These are phyloP conservation scores for Gossypium sturtianum DNA, from an alignment of 345 rosid genomes.

Conservation along the genomic window DNA sequence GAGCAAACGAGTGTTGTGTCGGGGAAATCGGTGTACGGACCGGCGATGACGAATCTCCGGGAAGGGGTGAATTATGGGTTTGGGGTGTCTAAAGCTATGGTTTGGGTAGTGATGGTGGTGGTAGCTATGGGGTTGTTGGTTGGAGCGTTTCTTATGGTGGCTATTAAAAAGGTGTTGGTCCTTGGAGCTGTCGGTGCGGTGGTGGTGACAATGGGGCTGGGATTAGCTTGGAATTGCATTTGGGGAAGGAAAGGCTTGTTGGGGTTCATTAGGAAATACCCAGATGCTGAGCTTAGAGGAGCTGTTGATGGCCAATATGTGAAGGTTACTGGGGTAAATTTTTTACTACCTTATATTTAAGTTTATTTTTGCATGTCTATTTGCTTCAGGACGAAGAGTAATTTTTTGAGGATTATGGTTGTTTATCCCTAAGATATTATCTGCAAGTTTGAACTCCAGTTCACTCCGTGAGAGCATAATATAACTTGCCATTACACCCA, in stretches of 20 bases:
- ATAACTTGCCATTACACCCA: too few relatives aligned
- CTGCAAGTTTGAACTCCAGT: too few relatives aligned
- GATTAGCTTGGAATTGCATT: slow-evolving; percentile 59
- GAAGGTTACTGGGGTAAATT: slow-evolving; percentile 84
- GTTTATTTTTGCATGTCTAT: background rate
- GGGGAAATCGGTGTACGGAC: slow-evolving; percentile 58
- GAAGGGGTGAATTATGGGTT: slow-evolving; percentile 66
- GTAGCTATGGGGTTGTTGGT: slow-evolving; percentile 51
- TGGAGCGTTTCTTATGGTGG: slow-evolving; percentile 68
- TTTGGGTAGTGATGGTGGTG: slow-evolving; percentile 63
- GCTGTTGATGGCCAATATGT: slow-evolving; percentile 88
- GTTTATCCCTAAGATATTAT: too few relatives aligned
- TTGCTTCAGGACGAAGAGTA: too few relatives aligned
- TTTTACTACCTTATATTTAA: background rate
- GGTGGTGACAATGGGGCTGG: slow-evolving; percentile 44
- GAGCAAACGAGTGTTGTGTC: slow-evolving; percentile 29
- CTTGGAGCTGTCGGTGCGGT: slow-evolving; percentile 56
- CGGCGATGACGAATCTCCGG: slow-evolving; percentile 62
- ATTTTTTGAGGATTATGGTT: too few relatives aligned
- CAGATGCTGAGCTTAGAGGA: slow-evolving; percentile 85
- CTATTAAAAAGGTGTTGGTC: slow-evolving; percentile 65
- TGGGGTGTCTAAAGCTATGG: slow-evolving; percentile 61
- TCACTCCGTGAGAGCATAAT: too few relatives aligned
- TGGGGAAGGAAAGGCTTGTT: slow-evolving; percentile 71
- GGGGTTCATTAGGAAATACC: slow-evolving; percentile 54